phyloP scores from a whole-genome alignment of 2,329 filamentous ascomycete genomes.

The Nemania abortiva region DNA sequence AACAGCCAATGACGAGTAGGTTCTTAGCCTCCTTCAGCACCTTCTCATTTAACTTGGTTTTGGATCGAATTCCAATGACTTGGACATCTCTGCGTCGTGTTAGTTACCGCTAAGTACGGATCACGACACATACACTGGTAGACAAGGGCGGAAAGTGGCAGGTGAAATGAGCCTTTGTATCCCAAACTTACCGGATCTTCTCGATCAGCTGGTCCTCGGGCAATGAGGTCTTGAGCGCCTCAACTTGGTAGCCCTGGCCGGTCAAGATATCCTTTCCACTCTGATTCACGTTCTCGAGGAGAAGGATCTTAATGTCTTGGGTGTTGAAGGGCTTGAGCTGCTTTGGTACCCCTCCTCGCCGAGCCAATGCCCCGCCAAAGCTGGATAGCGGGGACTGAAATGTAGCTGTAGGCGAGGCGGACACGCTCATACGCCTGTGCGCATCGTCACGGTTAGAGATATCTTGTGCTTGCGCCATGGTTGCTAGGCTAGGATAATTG shows the following conservation, averaged over 20 bases:
- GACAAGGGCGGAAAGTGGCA: background rate
- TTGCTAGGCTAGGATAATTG: background rate
- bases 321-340: constrained; percentile 95
- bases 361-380: constrained; percentile 62
- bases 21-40: constrained; percentile 92
- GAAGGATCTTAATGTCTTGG: constrained; percentile 93
- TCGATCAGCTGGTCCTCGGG: constrained; percentile 94
- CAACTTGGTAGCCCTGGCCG: constrained; percentile 94
- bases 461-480: constrained; percentile 62
- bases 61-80: constrained; percentile 97
- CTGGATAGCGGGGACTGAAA: constrained; percentile 81
- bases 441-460: constrained; percentile 62
- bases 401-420: constrained; percentile 78
- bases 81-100: constrained; percentile 79
- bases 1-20: constrained; percentile 94
- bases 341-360: constrained; percentile 67
- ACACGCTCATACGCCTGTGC: constrained; percentile 72
- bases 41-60: constrained; percentile 90
- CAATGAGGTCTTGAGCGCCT: constrained; percentile 87
- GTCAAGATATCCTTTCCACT: constrained; percentile 86
- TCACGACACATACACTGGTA: background rate
- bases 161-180: constrained; percentile 4
- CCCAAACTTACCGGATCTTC: constrained; percentile 82
- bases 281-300: constrained; percentile 96
- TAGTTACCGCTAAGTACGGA: constrained; percentile 10